Conservation (phyloP, 2,329 filamentous ascomycete species). For the Orbilia brochopaga region DNA sequence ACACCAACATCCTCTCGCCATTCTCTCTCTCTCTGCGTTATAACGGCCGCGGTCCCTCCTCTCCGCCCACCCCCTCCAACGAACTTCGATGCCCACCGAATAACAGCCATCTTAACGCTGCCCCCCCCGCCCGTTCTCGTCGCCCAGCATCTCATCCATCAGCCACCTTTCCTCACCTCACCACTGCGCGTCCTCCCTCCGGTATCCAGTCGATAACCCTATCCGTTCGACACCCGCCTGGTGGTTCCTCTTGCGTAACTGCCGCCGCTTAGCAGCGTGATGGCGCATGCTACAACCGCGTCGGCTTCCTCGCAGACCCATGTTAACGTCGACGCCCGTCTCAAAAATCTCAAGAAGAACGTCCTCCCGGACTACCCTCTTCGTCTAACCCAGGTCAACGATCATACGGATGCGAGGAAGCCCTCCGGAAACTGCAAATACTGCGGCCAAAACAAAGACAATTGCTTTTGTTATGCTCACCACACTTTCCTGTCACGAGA, state of each 20-base stretch:
- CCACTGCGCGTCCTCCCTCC: not conserved
- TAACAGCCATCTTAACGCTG: not conserved
- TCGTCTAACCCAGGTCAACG: slow-evolving; percentile 41
- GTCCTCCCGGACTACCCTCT: slow-evolving; percentile 48
- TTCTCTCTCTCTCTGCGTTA: not conserved
- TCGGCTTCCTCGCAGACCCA: slow-evolving; percentile 48
- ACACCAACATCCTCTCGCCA: no score
- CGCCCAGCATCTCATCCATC: not conserved
- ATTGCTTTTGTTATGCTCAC: slow-evolving; percentile 50
- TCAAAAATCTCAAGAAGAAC: slow-evolving; percentile 49
- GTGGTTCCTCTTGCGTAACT: slow-evolving; percentile 21
- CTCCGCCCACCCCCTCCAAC: not conserved
- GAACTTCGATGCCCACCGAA: not conserved
- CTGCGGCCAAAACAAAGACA: slow-evolving; percentile 47
- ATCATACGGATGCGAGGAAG: slow-evolving; percentile 31
- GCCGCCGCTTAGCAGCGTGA: slow-evolving; percentile 50
- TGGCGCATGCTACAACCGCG: slow-evolving; percentile 52
- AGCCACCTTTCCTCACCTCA: not conserved
- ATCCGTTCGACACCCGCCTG: slow-evolving; percentile 2
- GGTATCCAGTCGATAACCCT: not conserved
- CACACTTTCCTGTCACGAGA: slow-evolving; percentile 49
- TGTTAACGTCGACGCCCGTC: slow-evolving; percentile 34
- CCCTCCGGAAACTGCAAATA: slow-evolving; percentile 39
- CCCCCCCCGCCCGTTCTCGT: not conserved
- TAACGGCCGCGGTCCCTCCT: not conserved